Evolutionary conservation across 768 basidiomycete species (phyloP).

Genomic region (Rhizopogon rudus): DNA sequence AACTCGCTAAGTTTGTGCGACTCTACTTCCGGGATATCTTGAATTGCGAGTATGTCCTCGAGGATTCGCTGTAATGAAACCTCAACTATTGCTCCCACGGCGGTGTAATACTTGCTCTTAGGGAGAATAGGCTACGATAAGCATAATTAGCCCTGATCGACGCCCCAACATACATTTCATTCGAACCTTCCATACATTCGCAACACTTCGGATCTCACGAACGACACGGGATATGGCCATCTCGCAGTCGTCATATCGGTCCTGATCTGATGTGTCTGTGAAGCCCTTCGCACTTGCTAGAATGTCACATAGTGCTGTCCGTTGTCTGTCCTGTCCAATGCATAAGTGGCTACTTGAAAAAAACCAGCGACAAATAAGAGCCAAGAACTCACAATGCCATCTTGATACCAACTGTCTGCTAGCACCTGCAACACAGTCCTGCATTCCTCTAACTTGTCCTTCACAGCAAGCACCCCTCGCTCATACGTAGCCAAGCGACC

Average conservation of each 20-base stretch:
- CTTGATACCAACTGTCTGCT: slow-evolving; percentile 67
- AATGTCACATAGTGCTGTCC: slow-evolving; percentile 30
- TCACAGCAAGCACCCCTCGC: slow-evolving; percentile 26
- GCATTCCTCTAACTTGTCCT: slow-evolving; percentile 49
- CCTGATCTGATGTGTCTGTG: slow-evolving; percentile 61
- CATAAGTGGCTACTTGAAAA: not conserved
- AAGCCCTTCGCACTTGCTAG: slow-evolving; percentile 61
- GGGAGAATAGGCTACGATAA: slow-evolving; percentile 54
- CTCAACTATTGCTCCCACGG: slow-evolving; percentile 68
- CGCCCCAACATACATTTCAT: not conserved
- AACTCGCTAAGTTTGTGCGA: slow-evolving; percentile 81
- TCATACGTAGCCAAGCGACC: slow-evolving; percentile 18
- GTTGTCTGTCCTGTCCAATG: slow-evolving; percentile 19
- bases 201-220: slow-evolving; percentile 56
- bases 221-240: slow-evolving; percentile 57
- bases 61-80: slow-evolving; percentile 63
- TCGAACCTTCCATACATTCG: slow-evolving; percentile 72
- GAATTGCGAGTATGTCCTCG: slow-evolving; percentile 65
- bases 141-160: not conserved
- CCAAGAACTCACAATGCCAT: slow-evolving; percentile 52
- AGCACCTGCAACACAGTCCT: slow-evolving; percentile 45
- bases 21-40: slow-evolving; percentile 86
- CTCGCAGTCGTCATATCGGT: slow-evolving; percentile 75
- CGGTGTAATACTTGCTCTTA: slow-evolving; percentile 67
- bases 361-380: not conserved